Conservation (phyloP, 805 yeast species). For the Ogataea paradorogensis region DNA sequence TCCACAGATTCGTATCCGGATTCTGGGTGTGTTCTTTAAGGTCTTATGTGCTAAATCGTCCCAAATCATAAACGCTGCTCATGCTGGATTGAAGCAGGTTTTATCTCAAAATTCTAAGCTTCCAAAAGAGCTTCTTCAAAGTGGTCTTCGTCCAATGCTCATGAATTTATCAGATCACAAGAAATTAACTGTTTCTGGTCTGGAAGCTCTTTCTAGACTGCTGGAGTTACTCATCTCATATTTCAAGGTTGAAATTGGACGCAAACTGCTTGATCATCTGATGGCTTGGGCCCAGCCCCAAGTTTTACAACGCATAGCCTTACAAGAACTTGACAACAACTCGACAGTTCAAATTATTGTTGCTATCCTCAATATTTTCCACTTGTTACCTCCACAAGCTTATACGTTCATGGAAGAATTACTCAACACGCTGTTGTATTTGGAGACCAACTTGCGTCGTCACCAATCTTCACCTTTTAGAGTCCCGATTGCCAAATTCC, state of each 20-base stretch:
- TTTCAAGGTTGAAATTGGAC: constrained; percentile 95
- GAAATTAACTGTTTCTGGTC: constrained; percentile 80
- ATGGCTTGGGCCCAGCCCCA: constrained; percentile 94
- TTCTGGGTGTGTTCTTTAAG: constrained; percentile 91
- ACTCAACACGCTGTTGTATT: constrained; percentile 65
- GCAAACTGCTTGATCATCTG: constrained; percentile 86
- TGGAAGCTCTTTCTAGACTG: constrained; percentile 86
- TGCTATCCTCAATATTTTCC: constrained; percentile 88
- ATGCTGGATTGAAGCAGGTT: constrained; percentile 79
- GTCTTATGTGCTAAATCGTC: constrained; percentile 82
- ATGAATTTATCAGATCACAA: constrained; percentile 94
- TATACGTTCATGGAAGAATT: constrained; percentile 87
- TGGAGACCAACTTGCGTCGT: constrained; percentile 82
- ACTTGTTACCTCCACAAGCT: constrained; percentile 88
- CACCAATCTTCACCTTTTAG: constrained; percentile 88
- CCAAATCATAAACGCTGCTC: constrained; percentile 90
- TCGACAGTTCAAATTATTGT: constrained; percentile 82
- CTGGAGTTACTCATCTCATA: constrained; percentile 85
- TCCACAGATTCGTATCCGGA: constrained; percentile 70
- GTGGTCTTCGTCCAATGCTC: constrained; percentile 90
- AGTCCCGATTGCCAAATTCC: constrained; percentile 80
- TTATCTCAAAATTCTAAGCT: constrained; percentile 81
- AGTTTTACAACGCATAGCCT: constrained; percentile 69
- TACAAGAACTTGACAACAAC: constrained; percentile 76
- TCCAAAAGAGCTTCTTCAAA: constrained; percentile 93